phyloP scores from a whole-genome alignment of 78 protist species.

The Dictyostelium purpureum region DNA sequence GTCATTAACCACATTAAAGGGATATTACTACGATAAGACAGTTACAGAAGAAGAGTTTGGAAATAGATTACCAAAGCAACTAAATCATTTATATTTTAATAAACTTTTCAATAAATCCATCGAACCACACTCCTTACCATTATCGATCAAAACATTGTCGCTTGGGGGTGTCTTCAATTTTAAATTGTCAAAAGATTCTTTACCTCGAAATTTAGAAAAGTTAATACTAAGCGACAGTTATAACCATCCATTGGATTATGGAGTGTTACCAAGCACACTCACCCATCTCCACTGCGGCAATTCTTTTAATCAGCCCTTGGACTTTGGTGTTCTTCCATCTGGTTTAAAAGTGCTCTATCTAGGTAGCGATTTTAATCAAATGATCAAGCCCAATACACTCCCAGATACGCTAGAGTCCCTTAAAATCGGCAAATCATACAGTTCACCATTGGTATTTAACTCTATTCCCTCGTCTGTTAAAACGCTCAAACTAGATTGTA shows the following conservation, averaged over 20 bases:
- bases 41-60: not conserved
- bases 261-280: not conserved
- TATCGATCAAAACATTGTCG: not conserved
- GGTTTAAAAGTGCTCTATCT: not conserved
- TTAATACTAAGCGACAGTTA: not conserved
- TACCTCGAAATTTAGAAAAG: not conserved
- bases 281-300: not conserved
- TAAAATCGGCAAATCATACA: not conserved
- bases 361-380: not conserved
- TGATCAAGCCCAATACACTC: not conserved
- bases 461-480: not conserved
- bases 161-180: not conserved
- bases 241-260: not conserved
- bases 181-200: no score
- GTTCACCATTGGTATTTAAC: not conserved
- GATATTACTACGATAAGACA: not conserved
- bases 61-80: not conserved
- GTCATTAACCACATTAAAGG: not conserved
- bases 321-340: not conserved
- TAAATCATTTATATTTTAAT: not conserved
- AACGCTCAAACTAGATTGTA: not conserved
- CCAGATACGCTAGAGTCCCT: not conserved
- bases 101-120: not conserved
- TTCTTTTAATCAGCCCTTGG: not conserved
- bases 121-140: not conserved